Conservation (phyloP, 345 rosid species). For the Syzygium aromaticum region DNA sequence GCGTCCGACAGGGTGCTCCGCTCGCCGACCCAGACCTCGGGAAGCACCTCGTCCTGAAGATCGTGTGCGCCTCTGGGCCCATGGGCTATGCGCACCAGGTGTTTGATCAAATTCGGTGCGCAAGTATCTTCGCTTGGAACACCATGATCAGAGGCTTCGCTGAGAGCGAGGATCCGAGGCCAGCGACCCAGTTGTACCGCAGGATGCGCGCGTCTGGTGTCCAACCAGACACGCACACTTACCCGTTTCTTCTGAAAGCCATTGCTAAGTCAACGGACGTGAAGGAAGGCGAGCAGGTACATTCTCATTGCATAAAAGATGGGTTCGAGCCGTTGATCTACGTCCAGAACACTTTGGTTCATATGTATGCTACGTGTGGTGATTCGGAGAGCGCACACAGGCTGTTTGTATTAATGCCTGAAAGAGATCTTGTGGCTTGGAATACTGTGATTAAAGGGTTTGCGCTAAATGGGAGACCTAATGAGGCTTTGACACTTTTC, state of each 20-base stretch:
- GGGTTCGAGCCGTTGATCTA: constrained; percentile 60
- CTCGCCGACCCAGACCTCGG: constrained; percentile 29
- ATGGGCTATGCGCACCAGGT: constrained; percentile 49
- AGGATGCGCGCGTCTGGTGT: constrained; percentile 30
- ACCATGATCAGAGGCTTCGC: constrained; percentile 79
- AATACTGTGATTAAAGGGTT: constrained; percentile 84
- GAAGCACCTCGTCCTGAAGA: constrained; percentile 48
- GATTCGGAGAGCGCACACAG: constrained; percentile 34
- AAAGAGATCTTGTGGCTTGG: constrained; percentile 80
- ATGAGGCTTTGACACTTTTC: constrained; percentile 51
- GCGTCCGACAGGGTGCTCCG: constrained; percentile 51
- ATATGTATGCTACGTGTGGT: constrained; percentile 48
- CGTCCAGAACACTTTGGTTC: constrained; percentile 62
- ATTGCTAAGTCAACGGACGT: constrained; percentile 42
- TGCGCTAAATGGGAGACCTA: constrained; percentile 57
- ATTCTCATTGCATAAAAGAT: constrained; percentile 37
- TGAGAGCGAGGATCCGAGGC: constrained; percentile 40
- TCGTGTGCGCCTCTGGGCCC: constrained; percentile 51
- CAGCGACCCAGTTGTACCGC: constrained; percentile 43
- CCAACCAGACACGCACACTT: constrained; percentile 75
- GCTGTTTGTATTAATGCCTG: constrained; percentile 55
- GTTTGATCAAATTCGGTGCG: constrained; percentile 33
- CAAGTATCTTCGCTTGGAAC: constrained; percentile 64
- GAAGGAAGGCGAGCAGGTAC: constrained; percentile 40
- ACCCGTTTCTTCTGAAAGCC: constrained; percentile 76